phyloP scores from a whole-genome alignment of 495 filamentous ascomycete genomes.

The Hypoxylon cercidicola region DNA sequence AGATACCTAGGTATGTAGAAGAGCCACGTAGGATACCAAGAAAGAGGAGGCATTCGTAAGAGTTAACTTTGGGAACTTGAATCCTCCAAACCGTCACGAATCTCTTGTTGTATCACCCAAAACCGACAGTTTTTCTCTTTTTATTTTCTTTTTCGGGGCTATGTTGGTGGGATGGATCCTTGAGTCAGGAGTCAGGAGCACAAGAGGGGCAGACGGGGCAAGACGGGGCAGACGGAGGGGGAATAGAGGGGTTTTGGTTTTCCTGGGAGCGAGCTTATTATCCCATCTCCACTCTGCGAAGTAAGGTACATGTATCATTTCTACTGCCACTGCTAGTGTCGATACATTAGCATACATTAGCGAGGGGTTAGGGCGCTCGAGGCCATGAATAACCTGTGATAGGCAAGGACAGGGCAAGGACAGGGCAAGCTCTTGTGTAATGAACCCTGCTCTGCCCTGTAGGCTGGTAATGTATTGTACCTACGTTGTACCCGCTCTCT shows the following conservation, averaged over 20 bases:
- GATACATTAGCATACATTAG: not conserved
- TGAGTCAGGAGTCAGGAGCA: not conserved
- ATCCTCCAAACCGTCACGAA: not conserved
- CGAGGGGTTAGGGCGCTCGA: slow-evolving; percentile 20
- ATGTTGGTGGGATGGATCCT: slow-evolving; percentile 7
- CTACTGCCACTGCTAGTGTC: too few species aligned
- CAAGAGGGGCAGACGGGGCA: slow-evolving; percentile 1
- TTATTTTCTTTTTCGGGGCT: slow-evolving; percentile 1
- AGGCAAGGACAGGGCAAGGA: not conserved
- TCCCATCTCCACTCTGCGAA: not conserved
- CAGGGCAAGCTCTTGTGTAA: slow-evolving; percentile 11
- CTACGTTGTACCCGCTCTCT: slow-evolving; percentile 15
- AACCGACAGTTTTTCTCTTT: not conserved
- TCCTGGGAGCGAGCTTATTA: not conserved
- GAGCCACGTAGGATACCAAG: too few species aligned
- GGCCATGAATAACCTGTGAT: too few species aligned
- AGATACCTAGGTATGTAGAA: too few species aligned
- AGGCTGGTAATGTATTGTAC: too few species aligned
- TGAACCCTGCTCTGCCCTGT: slow-evolving; percentile 9
- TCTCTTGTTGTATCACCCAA: not conserved
- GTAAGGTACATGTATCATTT: too few species aligned
- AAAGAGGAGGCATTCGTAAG: too few species aligned
- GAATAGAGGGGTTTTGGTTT: slow-evolving; percentile 1
- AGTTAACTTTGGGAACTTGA: not conserved
- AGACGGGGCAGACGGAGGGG: not conserved